phyloP scores from a whole-genome alignment of 1,284 basidiomycete genomes.

The Ustilago nuda region DNA sequence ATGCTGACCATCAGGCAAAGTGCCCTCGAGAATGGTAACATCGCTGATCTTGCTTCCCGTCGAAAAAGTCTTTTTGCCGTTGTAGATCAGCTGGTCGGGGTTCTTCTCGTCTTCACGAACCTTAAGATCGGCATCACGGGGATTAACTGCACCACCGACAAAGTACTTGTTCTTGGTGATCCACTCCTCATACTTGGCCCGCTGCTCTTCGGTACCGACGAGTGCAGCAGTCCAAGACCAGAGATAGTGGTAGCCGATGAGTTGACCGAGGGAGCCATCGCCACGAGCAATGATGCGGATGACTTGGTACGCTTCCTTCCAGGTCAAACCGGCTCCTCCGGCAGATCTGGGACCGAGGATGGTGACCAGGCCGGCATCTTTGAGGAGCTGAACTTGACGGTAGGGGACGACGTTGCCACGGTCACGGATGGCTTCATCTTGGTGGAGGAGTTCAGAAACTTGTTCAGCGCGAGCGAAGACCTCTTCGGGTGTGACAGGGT shows the following conservation, averaged over 20 bases:
- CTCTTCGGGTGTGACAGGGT: slow-evolving; percentile 55
- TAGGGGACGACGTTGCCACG: slow-evolving; percentile 66
- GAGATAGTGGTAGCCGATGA: slow-evolving; percentile 60
- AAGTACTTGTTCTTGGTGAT: slow-evolving; percentile 61
- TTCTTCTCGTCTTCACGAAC: slow-evolving; percentile 55
- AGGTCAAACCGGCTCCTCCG: slow-evolving; percentile 62
- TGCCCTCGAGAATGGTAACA: slow-evolving; percentile 68
- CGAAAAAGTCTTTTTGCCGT: slow-evolving; percentile 68
- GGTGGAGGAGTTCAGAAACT: slow-evolving; percentile 60
- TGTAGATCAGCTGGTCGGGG: slow-evolving; percentile 59
- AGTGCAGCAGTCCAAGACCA: slow-evolving; percentile 64
- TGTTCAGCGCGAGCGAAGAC: slow-evolving; percentile 63
- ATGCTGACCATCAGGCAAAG: slow-evolving; percentile 56
- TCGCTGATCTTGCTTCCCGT: slow-evolving; percentile 69
- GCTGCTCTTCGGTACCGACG: slow-evolving; percentile 65
- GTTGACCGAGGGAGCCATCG: slow-evolving; percentile 63
- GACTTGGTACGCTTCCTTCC: slow-evolving; percentile 62
- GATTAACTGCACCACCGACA: slow-evolving; percentile 69
- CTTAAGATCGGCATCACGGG: slow-evolving; percentile 66
- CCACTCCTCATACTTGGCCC: slow-evolving; percentile 43
- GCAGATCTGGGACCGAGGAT: slow-evolving; percentile 60
- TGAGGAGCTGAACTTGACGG: slow-evolving; percentile 67
- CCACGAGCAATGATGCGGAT: slow-evolving; percentile 64
- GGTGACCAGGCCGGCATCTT: slow-evolving; percentile 65
- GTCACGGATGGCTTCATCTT: slow-evolving; percentile 65